Conservation (phyloP, 768 basidiomycete genomes). For the Phallus indusiatus region DNA sequence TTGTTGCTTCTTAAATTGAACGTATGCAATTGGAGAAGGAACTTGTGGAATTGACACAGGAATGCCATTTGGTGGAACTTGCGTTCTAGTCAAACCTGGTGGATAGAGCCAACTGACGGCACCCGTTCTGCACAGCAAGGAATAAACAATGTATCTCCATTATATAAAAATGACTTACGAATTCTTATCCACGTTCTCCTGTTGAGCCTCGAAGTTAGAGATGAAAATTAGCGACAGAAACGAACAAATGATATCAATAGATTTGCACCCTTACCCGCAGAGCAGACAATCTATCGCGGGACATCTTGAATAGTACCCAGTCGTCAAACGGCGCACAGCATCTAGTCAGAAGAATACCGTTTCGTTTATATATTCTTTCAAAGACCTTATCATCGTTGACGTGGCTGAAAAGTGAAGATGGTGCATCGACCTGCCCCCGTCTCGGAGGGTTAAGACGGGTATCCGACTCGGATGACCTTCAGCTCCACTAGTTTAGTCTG, state of each 20-base stretch:
- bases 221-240: constrained; percentile 6
- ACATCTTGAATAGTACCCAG: constrained; percentile 33
- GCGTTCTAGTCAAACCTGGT: not conserved
- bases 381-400: not conserved
- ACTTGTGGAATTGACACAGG: not conserved
- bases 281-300: constrained; percentile 86
- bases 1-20: not conserved
- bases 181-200: constrained; percentile 39
- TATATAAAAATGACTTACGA: constrained; percentile 29
- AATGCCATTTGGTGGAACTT: not conserved
- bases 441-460: not conserved
- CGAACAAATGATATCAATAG: constrained; percentile 5
- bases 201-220: constrained; percentile 46
- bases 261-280: constrained; percentile 53
- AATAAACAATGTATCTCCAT: not conserved
- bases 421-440: not conserved
- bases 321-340: not conserved
- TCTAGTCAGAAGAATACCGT: not conserved
- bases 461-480: not conserved
- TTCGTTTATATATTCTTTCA: not conserved
- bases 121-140: constrained; percentile 3
- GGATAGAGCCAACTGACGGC: constrained; percentile 9
- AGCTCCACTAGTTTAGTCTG: not conserved
- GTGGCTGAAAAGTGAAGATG: not conserved
- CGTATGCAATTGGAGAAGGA: not conserved